phyloP scores from a whole-genome alignment of 1,139 yeast species.

The Yamadazyma aaseri region DNA sequence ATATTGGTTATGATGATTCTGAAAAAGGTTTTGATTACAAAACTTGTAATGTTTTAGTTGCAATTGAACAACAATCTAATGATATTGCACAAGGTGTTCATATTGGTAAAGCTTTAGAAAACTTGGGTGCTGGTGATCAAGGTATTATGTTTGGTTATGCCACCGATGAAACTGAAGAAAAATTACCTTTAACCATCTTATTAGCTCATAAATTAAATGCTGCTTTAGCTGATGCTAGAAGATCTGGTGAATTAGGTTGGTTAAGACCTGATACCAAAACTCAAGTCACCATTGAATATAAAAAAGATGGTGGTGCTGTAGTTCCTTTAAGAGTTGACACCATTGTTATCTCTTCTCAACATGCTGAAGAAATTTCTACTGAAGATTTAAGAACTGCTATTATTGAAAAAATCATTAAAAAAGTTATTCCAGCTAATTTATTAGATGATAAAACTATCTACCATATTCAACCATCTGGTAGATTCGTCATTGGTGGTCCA shows the following conservation, averaged over 20 bases:
- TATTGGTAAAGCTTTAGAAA: conserved; percentile 94
- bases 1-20: conserved; percentile 95
- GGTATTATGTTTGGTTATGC: conserved; percentile 99
- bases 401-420: conserved; percentile 75
- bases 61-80: conserved; percentile 98
- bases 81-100: conserved; percentile 99
- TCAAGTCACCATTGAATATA: conserved; percentile 97
- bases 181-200: conserved; percentile 90
- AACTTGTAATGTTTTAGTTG: conserved; percentile 98
- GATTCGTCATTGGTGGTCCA: conserved; percentile 99
- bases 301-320: conserved; percentile 91
- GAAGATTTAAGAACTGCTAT: conserved; percentile 84
- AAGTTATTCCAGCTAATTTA: conserved; percentile 87
- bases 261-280: conserved; percentile 99
- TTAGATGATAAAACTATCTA: conserved; percentile 93
- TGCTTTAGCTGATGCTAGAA: conserved; percentile 96
- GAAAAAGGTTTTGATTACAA: conserved; percentile 98
- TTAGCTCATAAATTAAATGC: conserved; percentile 95
- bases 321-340: conserved; percentile 96
- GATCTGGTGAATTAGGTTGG: conserved; percentile 93
- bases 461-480: conserved; percentile 99
- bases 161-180: conserved; percentile 97
- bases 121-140: conserved; percentile 99
- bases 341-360: conserved; percentile 96
- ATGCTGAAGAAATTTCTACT: conserved; percentile 92